Conservation (phyloP, 208 protist genomes). For the Trypanosoma mega region DNA sequence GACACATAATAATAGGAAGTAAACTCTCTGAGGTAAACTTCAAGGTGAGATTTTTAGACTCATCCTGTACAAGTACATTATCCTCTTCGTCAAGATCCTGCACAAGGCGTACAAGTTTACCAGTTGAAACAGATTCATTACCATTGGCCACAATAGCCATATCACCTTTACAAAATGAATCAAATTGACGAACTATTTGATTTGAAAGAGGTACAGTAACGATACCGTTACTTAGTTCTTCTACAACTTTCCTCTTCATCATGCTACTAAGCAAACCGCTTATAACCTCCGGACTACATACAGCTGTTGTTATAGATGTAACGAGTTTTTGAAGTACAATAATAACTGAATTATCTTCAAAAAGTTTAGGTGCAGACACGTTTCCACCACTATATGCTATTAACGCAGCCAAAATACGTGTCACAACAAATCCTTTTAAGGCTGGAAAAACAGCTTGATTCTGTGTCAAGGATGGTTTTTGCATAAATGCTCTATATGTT, state of each 20-base stretch:
- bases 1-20: slow-evolving; percentile 27
- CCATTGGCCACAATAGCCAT: slow-evolving; percentile 14
- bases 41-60: neutral
- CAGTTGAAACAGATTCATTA: neutral
- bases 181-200: slow-evolving; percentile 4
- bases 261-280: slow-evolving; percentile 16
- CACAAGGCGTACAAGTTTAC: slow-evolving; percentile 16
- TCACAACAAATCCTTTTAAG: slow-evolving; percentile 72
- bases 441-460: slow-evolving; percentile 69
- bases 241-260: slow-evolving; percentile 1
- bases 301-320: neutral
- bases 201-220: slow-evolving; percentile 17
- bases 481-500: slow-evolving; percentile 69
- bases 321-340: slow-evolving; percentile 15
- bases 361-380: slow-evolving; percentile 20
- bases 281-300: slow-evolving; percentile 8
- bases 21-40: slow-evolving; percentile 12
- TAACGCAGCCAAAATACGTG: slow-evolving; percentile 85
- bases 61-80: slow-evolving; percentile 7
- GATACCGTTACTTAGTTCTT: slow-evolving; percentile 19
- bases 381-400: slow-evolving; percentile 62
- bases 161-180: slow-evolving; percentile 23
- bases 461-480: slow-evolving; percentile 16
- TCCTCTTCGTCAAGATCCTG: slow-evolving; percentile 10
- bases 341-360: slow-evolving; percentile 25